phyloP scores from a whole-genome alignment of 352 stramenopile species.

The Phytophthora constricta region DNA sequence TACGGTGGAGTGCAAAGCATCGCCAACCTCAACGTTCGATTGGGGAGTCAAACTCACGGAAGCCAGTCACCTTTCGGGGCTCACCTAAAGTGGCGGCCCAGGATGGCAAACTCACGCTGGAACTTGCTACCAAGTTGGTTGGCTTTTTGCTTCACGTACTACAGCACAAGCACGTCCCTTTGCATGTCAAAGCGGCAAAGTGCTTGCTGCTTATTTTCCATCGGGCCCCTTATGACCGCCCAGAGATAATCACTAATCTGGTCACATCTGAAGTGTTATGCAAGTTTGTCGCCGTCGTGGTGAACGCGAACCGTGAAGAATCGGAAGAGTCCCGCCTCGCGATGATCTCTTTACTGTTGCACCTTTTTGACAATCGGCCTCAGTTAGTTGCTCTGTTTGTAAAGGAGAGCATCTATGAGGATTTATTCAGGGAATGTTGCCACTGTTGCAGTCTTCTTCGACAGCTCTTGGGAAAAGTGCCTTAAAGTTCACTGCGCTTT shows the following conservation, averaged over 20 bases:
- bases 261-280: conserved; percentile 55
- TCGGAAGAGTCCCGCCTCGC: conserved; percentile 74
- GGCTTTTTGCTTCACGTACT: conserved; percentile 53
- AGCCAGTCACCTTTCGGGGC: background rate
- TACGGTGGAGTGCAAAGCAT: conserved; percentile 56
- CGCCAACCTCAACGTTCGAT: conserved; percentile 12
- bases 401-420: conserved; percentile 59
- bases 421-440: conserved; percentile 63
- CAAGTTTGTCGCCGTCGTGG: conserved; percentile 62
- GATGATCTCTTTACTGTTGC: conserved; percentile 64
- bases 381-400: conserved; percentile 67
- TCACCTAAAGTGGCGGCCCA: conserved; percentile 26
- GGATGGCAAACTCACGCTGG: conserved; percentile 42
- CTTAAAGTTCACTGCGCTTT: conserved; percentile 62
- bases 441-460: conserved; percentile 51
- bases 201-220: conserved; percentile 72
- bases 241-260: conserved; percentile 46
- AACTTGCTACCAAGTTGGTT: conserved; percentile 53
- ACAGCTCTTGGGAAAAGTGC: conserved; percentile 42
- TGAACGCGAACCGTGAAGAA: conserved; percentile 56
- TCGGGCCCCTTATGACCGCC: conserved; percentile 40
- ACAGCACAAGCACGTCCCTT: conserved; percentile 57
- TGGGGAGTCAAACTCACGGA: conserved; percentile 11
- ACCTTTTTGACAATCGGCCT: conserved; percentile 69
- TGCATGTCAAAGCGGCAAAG: conserved; percentile 76